Evolutionary conservation across 1,284 basidiomycete species (phyloP).

Genomic region (Phylloboletellus chloephorus): DNA sequence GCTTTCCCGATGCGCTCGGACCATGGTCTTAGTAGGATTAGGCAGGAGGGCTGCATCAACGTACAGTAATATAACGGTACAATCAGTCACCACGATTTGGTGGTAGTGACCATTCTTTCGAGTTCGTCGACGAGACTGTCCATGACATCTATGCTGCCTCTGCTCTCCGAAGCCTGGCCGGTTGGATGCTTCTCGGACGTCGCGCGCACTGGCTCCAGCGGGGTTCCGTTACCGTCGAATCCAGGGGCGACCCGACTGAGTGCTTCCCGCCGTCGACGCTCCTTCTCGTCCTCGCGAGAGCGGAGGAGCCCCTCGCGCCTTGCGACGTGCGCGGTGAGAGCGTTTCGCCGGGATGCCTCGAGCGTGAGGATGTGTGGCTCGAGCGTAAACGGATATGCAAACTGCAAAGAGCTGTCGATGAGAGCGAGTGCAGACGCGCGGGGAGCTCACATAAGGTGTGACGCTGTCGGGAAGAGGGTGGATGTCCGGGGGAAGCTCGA

Average conservation of each 20-base stretch:
- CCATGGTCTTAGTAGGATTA: no score
- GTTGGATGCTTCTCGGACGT: conserved; percentile 10
- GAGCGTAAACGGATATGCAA: conserved; percentile 89
- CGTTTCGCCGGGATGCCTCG: conserved; percentile 62
- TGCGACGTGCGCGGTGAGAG: conserved; percentile 58
- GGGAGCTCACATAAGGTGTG: conserved; percentile 71
- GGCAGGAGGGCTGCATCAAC: no score
- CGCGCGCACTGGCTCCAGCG: conserved; percentile 51
- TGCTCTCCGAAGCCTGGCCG: neutral
- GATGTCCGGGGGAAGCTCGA: conserved; percentile 81
- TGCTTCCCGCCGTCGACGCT: conserved; percentile 69
- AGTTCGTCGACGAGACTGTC: conserved; percentile 75
- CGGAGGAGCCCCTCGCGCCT: conserved; percentile 66
- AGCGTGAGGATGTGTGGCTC: conserved; percentile 78
- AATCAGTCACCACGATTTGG: no score
- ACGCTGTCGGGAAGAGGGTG: conserved; percentile 89
- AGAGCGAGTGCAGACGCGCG: neutral
- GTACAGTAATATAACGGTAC: neutral
- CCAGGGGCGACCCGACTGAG: conserved; percentile 70
- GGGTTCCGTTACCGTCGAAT: conserved; percentile 55
- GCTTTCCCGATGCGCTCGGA: no score
- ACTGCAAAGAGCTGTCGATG: conserved; percentile 43
- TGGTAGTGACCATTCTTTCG: conserved; percentile 36
- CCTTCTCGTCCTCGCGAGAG: conserved; percentile 71
- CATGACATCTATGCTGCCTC: conserved; percentile 56